Conservation (phyloP, 768 basidiomycete genomes). For the Lyophyllum atratum region DNA sequence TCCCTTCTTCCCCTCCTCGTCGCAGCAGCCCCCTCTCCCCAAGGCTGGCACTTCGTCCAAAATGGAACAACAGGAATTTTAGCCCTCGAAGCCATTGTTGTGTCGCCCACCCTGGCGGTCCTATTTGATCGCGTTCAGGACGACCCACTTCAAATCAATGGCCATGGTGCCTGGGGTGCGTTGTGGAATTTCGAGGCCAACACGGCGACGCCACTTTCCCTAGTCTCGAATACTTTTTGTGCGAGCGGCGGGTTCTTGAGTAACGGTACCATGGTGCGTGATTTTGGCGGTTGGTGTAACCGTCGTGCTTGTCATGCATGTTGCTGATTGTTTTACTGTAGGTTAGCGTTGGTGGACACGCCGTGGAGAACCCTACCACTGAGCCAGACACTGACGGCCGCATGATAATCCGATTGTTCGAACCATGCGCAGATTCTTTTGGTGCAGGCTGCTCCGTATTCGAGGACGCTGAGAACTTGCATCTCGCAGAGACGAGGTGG, state of each 20-base stretch:
- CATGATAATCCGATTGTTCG: constrained; percentile 39
- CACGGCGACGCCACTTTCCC: constrained; percentile 31
- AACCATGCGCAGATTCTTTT: constrained; percentile 34
- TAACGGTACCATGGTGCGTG: constrained; percentile 33
- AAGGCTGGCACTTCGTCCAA: constrained; percentile 23
- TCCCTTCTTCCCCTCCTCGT: background rate
- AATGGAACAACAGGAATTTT: constrained; percentile 23
- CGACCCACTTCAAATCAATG: constrained; percentile 39
- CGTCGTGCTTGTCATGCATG: background rate
- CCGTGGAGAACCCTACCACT: constrained; percentile 25
- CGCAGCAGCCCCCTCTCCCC: constrained; percentile 2
- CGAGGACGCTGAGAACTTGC: constrained; percentile 35
- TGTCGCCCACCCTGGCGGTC: constrained; percentile 22
- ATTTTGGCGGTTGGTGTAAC: no score
- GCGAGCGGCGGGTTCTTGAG: constrained; percentile 40
- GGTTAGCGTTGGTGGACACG: constrained; percentile 18
- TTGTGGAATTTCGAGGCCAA: constrained; percentile 43
- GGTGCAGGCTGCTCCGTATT: constrained; percentile 34
- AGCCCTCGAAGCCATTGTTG: constrained; percentile 23
- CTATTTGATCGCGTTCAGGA: constrained; percentile 20
- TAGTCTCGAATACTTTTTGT: constrained; percentile 40
- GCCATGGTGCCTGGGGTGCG: constrained; percentile 45
- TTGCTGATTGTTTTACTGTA: background rate
- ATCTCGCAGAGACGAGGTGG: constrained; percentile 40
- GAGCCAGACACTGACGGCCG: constrained; percentile 28